Conservation (phyloP, 169 alveolate species). For the Sarcocystis neurona region DNA sequence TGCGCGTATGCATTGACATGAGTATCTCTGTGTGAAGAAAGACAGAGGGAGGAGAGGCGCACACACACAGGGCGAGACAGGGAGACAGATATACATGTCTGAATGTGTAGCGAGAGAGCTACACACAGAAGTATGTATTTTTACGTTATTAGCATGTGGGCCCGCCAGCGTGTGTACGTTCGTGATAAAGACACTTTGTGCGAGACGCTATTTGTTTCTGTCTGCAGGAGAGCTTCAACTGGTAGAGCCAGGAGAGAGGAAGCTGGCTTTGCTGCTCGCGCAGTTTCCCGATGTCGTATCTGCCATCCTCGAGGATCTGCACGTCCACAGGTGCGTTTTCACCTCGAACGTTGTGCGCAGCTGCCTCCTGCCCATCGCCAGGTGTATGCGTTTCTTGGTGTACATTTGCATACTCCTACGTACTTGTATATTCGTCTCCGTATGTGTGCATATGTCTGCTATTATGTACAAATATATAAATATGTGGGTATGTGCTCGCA, state of each 20-base stretch:
- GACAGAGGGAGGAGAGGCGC: no score
- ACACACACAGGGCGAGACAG: no score
- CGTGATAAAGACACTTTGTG: no score
- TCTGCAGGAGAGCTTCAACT: constrained; percentile 56
- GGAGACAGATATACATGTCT: no score
- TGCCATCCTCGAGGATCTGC: constrained; percentile 78
- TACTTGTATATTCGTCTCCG: neutral
- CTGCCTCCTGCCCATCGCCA: neutral
- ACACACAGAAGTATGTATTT: neutral
- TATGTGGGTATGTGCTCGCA: neutral
- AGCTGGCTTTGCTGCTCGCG: constrained; percentile 78
- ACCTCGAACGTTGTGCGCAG: neutral
- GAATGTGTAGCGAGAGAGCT: neutral
- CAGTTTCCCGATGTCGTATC: constrained; percentile 90
- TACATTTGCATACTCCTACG: neutral
- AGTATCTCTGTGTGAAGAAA: no score
- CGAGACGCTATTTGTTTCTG: no score
- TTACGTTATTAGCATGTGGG: neutral
- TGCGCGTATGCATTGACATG: no score
- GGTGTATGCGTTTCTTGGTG: neutral
- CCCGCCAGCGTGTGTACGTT: neutral
- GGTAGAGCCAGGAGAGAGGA: constrained; percentile 74
- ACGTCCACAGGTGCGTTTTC: constrained; percentile 73
- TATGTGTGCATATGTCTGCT: no score
- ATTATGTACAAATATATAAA: neutral